These are phyloP conservation scores for Conringia planisiliqua DNA, from an alignment of 345 rosid species.

Conservation along the genomic window DNA sequence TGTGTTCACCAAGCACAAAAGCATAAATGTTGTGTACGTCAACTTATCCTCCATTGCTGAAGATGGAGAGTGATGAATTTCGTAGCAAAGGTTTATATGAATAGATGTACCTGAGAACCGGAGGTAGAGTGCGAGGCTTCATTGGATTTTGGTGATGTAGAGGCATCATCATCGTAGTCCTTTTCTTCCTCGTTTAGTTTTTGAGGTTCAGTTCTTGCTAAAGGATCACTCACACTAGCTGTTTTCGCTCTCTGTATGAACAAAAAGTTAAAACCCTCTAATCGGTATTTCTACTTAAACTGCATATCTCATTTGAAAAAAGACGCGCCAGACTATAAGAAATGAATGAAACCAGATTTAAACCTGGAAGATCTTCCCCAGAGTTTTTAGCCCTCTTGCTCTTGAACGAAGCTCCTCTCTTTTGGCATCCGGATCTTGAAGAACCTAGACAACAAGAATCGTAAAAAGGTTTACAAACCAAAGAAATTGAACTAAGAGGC, in stretches of 20 bases:
- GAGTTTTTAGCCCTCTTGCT: conserved; percentile 91
- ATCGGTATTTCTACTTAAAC: background rate
- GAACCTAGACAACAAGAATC: conserved; percentile 55
- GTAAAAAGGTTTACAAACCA: conserved; percentile 29
- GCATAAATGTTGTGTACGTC: conserved; percentile 2
- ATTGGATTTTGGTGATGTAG: conserved; percentile 46
- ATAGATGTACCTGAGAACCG: conserved; percentile 55
- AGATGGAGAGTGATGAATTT: background rate
- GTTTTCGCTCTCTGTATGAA: conserved; percentile 60
- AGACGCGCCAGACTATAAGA: background rate
- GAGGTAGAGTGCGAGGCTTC: conserved; percentile 46
- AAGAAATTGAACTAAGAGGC: background rate
- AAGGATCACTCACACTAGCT: conserved; percentile 55
- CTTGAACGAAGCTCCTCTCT: conserved; percentile 89
- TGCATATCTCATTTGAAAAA: conserved; percentile 2
- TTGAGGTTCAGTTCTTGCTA: conserved; percentile 33
- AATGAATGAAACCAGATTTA: background rate
- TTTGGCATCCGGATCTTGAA: conserved; percentile 78
- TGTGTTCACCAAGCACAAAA: background rate
- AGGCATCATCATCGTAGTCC: conserved; percentile 36
- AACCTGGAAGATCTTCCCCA: conserved; percentile 97
- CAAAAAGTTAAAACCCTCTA: background rate
- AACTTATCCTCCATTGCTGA: conserved; percentile 2
- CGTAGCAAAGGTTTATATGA: background rate
- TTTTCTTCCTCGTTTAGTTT: conserved; percentile 56